Evolutionary conservation across 2,329 filamentous ascomycete genomes (phyloP).

Genomic region (Parastagonospora avenae): DNA sequence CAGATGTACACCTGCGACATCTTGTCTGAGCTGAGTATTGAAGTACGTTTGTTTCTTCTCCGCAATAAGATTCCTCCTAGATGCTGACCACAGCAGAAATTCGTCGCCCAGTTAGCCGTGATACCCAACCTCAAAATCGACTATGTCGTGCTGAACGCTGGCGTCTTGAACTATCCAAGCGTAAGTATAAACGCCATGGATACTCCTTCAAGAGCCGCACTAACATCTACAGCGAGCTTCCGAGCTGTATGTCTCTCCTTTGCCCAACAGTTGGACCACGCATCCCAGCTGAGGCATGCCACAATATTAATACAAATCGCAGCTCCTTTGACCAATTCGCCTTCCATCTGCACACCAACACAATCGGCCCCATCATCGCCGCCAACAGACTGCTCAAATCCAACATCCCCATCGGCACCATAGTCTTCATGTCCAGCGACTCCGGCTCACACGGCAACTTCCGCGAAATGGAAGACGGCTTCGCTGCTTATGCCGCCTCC

Average conservation of each 20-base stretch:
- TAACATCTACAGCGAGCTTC: constrained; percentile 54
- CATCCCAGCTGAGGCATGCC: constrained; percentile 17
- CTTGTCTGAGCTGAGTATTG: constrained; percentile 58
- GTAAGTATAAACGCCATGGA: constrained; percentile 43
- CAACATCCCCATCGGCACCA: constrained; percentile 54
- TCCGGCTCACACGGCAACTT: constrained; percentile 59
- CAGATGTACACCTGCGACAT: constrained; percentile 60
- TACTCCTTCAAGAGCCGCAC: constrained; percentile 18
- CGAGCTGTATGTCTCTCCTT: constrained; percentile 51
- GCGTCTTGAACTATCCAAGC: constrained; percentile 62
- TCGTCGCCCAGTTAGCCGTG: constrained; percentile 48
- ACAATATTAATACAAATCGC: constrained; percentile 6
- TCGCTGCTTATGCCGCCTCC: constrained; percentile 62
- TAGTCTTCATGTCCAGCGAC: constrained; percentile 63
- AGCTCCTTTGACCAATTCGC: constrained; percentile 61
- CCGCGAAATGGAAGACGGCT: constrained; percentile 62
- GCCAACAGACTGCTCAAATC: constrained; percentile 59
- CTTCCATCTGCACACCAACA: constrained; percentile 62
- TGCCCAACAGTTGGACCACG: constrained; percentile 29
- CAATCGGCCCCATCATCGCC: constrained; percentile 63
- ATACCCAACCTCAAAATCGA: constrained; percentile 55
- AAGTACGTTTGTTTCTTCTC: constrained; percentile 31
- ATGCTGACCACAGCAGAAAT: constrained; percentile 43
- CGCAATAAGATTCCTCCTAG: neutral
- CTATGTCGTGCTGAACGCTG: constrained; percentile 63